Evolutionary conservation across 177 flowering plant genomes (phyloP).

Genomic region (Telopea speciosissima): DNA sequence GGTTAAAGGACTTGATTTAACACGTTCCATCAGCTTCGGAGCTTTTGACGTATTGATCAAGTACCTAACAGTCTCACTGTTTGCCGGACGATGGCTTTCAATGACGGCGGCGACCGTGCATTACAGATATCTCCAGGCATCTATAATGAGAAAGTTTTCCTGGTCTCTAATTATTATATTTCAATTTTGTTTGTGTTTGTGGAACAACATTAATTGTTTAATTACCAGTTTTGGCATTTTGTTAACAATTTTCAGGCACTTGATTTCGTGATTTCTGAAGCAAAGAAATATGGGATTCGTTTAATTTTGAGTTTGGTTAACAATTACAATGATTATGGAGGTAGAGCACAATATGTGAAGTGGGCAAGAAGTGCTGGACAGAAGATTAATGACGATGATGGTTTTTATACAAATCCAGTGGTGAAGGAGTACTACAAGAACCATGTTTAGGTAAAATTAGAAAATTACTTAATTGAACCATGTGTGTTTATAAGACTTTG

Average conservation of each 20-base stretch:
- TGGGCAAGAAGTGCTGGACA: conserved; percentile 73
- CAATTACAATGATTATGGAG: conserved; percentile 57
- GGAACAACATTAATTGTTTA: too few relatives aligned
- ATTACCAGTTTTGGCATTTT: not conserved
- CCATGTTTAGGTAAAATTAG: conserved; percentile 54
- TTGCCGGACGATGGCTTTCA: conserved; percentile 72
- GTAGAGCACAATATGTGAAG: conserved; percentile 46
- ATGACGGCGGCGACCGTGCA: conserved; percentile 44
- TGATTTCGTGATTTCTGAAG: conserved; percentile 64
- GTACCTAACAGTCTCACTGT: too few relatives aligned
- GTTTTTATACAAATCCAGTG: conserved; percentile 53
- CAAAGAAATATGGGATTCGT: conserved; percentile 34
- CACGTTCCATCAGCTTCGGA: too few relatives aligned
- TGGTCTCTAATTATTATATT: conserved; percentile 29
- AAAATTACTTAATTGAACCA: too few relatives aligned
- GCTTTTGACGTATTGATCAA: too few relatives aligned
- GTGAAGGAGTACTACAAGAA: conserved; percentile 51
- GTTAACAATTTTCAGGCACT: conserved; percentile 33
- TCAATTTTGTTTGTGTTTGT: too few relatives aligned
- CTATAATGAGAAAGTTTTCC: conserved; percentile 42
- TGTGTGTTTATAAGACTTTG: too few relatives aligned
- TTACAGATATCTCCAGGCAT: conserved; percentile 50
- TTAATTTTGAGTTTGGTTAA: conserved; percentile 49
- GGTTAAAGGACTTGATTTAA: too few relatives aligned
- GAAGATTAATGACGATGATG: conserved; percentile 52